Evolutionary conservation across 352 stramenopile genomes (phyloP), one percentile per base, ranked within the genome.

Genomic region (Phytophthora brassicae): DNA sequence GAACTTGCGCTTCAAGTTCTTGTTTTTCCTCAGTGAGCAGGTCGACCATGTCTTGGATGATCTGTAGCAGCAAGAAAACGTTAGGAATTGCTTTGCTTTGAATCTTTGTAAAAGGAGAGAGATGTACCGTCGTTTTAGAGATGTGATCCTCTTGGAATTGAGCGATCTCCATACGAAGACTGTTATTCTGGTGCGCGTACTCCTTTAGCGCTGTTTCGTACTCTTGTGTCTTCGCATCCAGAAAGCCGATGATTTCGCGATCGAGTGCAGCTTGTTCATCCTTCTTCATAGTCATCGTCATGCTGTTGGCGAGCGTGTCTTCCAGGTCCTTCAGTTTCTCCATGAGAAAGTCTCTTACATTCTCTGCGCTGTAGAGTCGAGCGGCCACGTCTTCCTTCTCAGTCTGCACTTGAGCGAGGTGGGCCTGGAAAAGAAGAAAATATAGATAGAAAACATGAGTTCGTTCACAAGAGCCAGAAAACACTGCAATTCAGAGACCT

Each of bases 281-380:
- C 45, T 88, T 87, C 50, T 90, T 86, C 0, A 64, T 43, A 9
- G 64, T 72, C 3, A 46, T 65, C 23, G 86, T 82, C 70, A 89
- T 89, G 46, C 64, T 79, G 4, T 48, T 69, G 12, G 79, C 60
- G 4, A 94, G 56, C 4, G 68, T 77, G 35, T 92, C 81, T 70
- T 94, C 85, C 13, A 88, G 51, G 11, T 91, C 79, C 44, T 88
- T 89, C 16, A 94, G 70, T 39, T 92, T 94, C 35, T 90, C 81
- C 83, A 94, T 92, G 8, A 94, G 62, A 29, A 94, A 94, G 33
- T 91, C 85, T 13, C 85, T 83, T 23, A 94, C 85, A 28, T 79
- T 91, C 43, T 94, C 85, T 0, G 85, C 81, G 31, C 79, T 85
- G n/a, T 85, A 79, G 4, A 94, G 59, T 0, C 83, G 72, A 26